phyloP scores from a whole-genome alignment of 306 rosid genomes.

The Styphnolobium japonicum region DNA sequence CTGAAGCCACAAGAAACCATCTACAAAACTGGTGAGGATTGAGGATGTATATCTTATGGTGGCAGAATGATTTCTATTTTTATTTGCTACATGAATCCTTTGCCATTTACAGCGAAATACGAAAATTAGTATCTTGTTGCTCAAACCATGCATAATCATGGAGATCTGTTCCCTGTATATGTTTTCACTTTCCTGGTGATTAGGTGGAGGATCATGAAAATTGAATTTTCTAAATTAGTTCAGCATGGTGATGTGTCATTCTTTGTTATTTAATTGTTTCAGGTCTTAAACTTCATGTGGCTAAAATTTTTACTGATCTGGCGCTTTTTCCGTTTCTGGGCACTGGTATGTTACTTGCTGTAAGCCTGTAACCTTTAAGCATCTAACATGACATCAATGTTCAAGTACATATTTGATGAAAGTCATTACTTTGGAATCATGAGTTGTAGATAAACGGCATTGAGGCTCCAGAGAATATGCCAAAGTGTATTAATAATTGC shows the following conservation, averaged over 20 bases:
- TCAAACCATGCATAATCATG: background rate
- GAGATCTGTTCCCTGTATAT: too few species aligned
- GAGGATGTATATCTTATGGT: background rate
- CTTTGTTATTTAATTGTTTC: conserved; percentile 33
- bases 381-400: conserved; percentile 2
- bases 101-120: too few species aligned
- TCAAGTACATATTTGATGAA: background rate
- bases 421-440: conserved; percentile 18
- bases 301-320: conserved; percentile 83
- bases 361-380: conserved; percentile 20
- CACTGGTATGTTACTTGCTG: conserved; percentile 64
- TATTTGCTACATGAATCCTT: background rate
- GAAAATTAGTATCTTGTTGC: background rate
- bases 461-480: conserved; percentile 95
- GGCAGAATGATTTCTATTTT: background rate
- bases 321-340: conserved; percentile 95
- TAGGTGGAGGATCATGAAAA: background rate
- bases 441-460: conserved; percentile 74
- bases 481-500: conserved; percentile 90
- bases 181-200: too few species aligned
- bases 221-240: conserved; percentile 6
- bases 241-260: background rate
- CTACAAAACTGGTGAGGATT: background rate
- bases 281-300: conserved; percentile 98
- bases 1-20: background rate